Base-by-base conservation (phyloP, 108 stramenopile species). In the Conticribra guillardii region DNA sequence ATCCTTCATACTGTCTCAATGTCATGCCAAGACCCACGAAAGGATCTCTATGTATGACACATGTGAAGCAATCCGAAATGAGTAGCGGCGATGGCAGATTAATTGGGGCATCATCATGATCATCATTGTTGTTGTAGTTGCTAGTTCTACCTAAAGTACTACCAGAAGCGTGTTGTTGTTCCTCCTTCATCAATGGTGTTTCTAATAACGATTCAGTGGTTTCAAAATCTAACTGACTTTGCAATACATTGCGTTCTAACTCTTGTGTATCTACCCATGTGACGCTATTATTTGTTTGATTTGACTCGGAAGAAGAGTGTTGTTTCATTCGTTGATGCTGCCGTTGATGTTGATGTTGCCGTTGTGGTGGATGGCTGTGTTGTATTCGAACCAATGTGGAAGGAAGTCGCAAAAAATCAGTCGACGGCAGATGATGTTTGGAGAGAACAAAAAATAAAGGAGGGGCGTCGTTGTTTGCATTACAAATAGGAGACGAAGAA, bases 21-120 rank as follows among this genome's bases (percentile, higher is more conserved):
- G 83, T 84, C 84, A 94, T 87, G 24, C 93, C 93, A 55, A 94
- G 54, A 29, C 93, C 88, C 17, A 73, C 45, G 0, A 68, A 14
- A 4, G 75, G 54, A 74, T 92, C 81, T 24, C 83, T 71, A 44
- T 74, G 52, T 30, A 91, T 34, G 1, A 79, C 61, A 2, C 50
- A 30, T 44, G 69, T 65, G 7, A 65, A 57, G 15, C 69, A 77
- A 21, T 64, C 46, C 3, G 64, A 60, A 0, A 47, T 32, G 15
- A 53, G 34, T 19, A 66, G 22, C 37, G 64, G 59, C 1, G 64
- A 72, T 16, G 62, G 41, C 17, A 45, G 32, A 19, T n/a, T n/a
- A n/a, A n/a, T n/a, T n/a, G n/a, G n/a, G n/a, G n/a, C n/a, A n/a
- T n/a, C n/a, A n/a, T n/a, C n/a, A n/a, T n/a, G n/a, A n/a, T n/a